phyloP scores from a whole-genome alignment of 148 eudicot species.

The Cornus controversa region DNA sequence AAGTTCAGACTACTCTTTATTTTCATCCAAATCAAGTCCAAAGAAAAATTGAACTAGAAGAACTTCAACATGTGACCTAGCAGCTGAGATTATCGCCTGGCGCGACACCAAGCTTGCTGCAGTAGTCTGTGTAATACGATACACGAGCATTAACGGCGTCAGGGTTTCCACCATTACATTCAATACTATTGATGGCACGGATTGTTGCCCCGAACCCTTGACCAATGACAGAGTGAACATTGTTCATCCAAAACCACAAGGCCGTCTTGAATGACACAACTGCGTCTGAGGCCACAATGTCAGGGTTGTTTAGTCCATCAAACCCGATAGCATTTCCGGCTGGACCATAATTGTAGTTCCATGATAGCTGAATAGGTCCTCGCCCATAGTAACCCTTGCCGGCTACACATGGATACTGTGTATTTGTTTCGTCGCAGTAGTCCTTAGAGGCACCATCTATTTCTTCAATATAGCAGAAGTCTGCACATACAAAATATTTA shows the following conservation, averaged over 20 bases:
- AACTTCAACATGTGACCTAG: neutral
- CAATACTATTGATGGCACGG: slow-evolving; percentile 23
- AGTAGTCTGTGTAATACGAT: slow-evolving; percentile 19
- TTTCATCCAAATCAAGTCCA: neutral
- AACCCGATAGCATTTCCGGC: too few relatives aligned
- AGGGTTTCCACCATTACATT: slow-evolving; percentile 23
- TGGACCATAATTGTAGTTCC: too few relatives aligned
- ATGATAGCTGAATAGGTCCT: too few relatives aligned
- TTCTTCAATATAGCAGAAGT: too few relatives aligned
- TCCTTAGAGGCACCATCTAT: too few relatives aligned
- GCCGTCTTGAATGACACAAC: slow-evolving; percentile 30
- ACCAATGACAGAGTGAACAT: slow-evolving; percentile 11
- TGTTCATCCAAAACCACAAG: slow-evolving; percentile 34
- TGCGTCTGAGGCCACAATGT: slow-evolving; percentile 23
- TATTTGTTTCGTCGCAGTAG: too few relatives aligned
- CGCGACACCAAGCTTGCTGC: slow-evolving; percentile 23
- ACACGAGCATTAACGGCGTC: slow-evolving; percentile 14
- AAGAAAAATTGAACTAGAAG: too few relatives aligned
- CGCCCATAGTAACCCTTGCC: too few relatives aligned
- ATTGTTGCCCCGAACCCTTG: slow-evolving; percentile 32
- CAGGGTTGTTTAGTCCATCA: slow-evolving; percentile 17
- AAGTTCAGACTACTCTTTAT: neutral
- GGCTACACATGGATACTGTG: too few relatives aligned
- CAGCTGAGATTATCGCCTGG: slow-evolving; percentile 28
- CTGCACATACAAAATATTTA: too few relatives aligned